Evolutionary conservation across 192 early-diverging fungal species (phyloP).

Genomic region (Lunasporangiospora selenospora): DNA sequence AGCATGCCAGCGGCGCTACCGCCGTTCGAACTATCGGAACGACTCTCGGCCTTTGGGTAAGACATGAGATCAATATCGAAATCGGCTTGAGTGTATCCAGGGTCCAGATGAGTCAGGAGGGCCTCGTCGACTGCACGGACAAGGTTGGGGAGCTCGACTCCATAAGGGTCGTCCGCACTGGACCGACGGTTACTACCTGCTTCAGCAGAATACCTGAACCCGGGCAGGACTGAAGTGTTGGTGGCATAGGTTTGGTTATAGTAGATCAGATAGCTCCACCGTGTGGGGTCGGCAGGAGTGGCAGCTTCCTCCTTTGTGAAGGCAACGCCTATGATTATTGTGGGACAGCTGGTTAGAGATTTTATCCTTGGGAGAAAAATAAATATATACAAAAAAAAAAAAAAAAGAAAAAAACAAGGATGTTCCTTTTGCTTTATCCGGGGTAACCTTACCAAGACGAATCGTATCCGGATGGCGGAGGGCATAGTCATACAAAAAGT

Average conservation of each 20-base stretch:
- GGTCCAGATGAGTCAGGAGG: constrained; percentile 31
- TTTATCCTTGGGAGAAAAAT: too few relatives aligned
- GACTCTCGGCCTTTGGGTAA: constrained; percentile 66
- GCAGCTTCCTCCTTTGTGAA: constrained; percentile 25
- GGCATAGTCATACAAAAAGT: constrained; percentile 75
- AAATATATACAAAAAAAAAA: too few relatives aligned
- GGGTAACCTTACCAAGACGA: constrained; percentile 64
- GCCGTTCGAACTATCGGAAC: constrained; percentile 48
- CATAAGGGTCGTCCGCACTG: constrained; percentile 18
- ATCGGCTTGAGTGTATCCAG: constrained; percentile 27
- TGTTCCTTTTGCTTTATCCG: too few relatives aligned
- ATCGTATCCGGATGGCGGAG: constrained; percentile 70
- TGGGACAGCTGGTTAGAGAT: too few relatives aligned
- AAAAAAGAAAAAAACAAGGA: too few relatives aligned
- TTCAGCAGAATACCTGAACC: constrained; percentile 31
- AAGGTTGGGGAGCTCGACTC: constrained; percentile 24
- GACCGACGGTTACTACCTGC: constrained; percentile 13
- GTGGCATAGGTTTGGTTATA: constrained; percentile 64
- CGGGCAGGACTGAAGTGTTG: constrained; percentile 65
- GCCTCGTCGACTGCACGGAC: constrained; percentile 36
- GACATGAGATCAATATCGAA: constrained; percentile 51
- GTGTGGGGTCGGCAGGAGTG: constrained; percentile 29
- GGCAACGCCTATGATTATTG: constrained; percentile 31
- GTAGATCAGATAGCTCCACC: constrained; percentile 77
- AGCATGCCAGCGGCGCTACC: constrained; percentile 61